phyloP scores from a whole-genome alignment of 805 yeast genomes.

The Candida ascalaphidarum region DNA sequence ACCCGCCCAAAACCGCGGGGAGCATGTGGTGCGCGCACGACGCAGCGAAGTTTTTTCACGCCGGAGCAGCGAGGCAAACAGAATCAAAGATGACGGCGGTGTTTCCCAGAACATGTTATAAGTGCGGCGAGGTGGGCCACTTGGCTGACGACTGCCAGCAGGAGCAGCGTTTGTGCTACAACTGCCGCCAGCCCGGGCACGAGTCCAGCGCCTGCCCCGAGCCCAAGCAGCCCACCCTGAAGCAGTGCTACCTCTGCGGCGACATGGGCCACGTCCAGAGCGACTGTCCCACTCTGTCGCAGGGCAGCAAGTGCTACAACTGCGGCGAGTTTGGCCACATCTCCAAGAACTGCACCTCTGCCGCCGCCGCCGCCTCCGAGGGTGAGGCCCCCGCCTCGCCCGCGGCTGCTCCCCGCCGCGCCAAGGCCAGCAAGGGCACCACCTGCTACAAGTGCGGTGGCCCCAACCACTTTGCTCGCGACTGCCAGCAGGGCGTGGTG shows the following conservation, averaged over 20 bases:
- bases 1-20: too few relatives aligned
- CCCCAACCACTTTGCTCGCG: conserved; percentile 88
- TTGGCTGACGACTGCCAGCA: conserved; percentile 83
- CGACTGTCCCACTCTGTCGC: conserved; percentile 67
- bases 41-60: too few relatives aligned
- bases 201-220: conserved; percentile 83
- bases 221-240: conserved; percentile 76
- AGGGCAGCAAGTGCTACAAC: conserved; percentile 71
- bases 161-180: conserved; percentile 82
- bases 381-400: conserved; percentile 14
- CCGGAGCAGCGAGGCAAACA: too few relatives aligned
- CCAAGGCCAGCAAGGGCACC: conserved; percentile 25
- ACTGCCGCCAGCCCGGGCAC: conserved; percentile 86
- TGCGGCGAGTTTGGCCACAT: conserved; percentile 76
- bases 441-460: conserved; percentile 90
- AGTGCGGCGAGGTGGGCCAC: conserved; percentile 90
- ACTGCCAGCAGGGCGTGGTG: conserved; percentile 63
- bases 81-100: conserved; percentile 34
- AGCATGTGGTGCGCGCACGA: too few relatives aligned
- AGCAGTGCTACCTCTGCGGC: conserved; percentile 92
- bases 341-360: conserved; percentile 65
- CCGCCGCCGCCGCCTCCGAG: conserved; percentile 12
- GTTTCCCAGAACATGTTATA: conserved; percentile 75
- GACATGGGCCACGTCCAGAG: conserved; percentile 82
- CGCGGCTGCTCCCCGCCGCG: conserved; percentile 11